Base-by-base conservation (phyloP, 1,139 yeast species). In the Lodderomyces jiufengensis region DNA sequence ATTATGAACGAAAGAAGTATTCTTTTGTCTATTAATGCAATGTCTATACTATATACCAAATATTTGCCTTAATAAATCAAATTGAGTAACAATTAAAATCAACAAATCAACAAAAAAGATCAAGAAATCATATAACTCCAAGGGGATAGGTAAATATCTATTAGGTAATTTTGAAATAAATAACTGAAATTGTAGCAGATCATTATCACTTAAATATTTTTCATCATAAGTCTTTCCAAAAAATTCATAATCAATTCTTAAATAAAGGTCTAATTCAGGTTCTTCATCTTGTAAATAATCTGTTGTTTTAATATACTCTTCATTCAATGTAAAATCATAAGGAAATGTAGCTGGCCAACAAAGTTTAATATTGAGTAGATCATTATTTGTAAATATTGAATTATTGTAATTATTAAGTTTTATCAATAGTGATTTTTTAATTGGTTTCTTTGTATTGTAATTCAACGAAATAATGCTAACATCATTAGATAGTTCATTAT, bases 261-360 rank as follows among this genome's bases (percentile, higher is more conserved):
- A 36, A 42, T 61, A 68, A 18, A 66, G 44, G 36, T 64, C 68
- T 28, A 65, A 52, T 2, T 51, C 34, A n/a, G 36, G 38, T 3
- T n/a, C 34, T 10, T 23, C 16, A 10, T 24, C 33, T 11, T 28
- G 18, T 10, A 33, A 8, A 1, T 48, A 35, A 2, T 45, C 41
- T 2, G 42, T 34, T 5, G 53, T 31, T 31, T 49, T 38, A 2
- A 54, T 20, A 38, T 57, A 65, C 13, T 36, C 32, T 36, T 63
- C 66, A 10, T 42, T 26, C 1, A 65, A 15, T 5, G 31, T 28
- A 32, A 68, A 63, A 28, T 53, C 54, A 34, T 57, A 54, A 2
- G 75, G 71, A 10, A 41, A 42, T 1, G 64, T 66, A 0, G 74
- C 71, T 0, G 74, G 73, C 75, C 75, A 70, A 44, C 74, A 69